Base-by-base conservation (phyloP, 352 stramenopile genomes). In the Pseudoperonospora humuli region DNA sequence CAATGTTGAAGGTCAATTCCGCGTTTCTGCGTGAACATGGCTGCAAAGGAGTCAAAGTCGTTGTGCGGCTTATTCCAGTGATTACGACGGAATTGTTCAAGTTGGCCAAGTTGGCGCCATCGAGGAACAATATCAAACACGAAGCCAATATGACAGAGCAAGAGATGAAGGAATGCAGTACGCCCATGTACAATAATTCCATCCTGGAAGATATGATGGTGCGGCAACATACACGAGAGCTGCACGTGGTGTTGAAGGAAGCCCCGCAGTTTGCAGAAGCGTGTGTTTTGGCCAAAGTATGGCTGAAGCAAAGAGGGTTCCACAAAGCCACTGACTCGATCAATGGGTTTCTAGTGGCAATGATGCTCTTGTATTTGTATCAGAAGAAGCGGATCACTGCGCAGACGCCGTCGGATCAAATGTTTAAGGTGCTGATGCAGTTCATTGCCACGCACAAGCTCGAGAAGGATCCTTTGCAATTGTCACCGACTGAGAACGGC, bases 171-270 rank as follows among this genome's bases (percentile, higher is more conserved):
- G 51, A 66, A 29, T 80, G 75, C 49, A 66, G 66, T 37, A 95
- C 84, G 7, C 86, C 86, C 14, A 64, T 77, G 33, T 95, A 96
- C 77, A 96, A 95, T 60, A 95, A 88, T 45, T 64, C 75, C 4
- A 86, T 96, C 14, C 50, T 96, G n/a, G 86, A 96, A 48, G 86
- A 96, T 50, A 90, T 95, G 79, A 70, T 80, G 61, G 55, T 93
- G 29, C 70, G 70, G 2, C 62, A 80, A 19, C 86, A 95, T 50
- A 86, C 88, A 21, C 57, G 75, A 23, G 75, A 88, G 34, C 73
- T 96, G 9, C 83, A 95, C 47, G 54, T 64, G 1, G 69, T 64
- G 21, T 48, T 78, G 14, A 74, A 73, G 17, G 70, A 84, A 33
- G 86, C 71, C 1, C 61, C 71, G 7, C 64, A 83, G 38, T 83